These are phyloP conservation scores for Leccinum aurantiacum DNA, from an alignment of 768 basidiomycete genomes.

Conservation along the genomic window DNA sequence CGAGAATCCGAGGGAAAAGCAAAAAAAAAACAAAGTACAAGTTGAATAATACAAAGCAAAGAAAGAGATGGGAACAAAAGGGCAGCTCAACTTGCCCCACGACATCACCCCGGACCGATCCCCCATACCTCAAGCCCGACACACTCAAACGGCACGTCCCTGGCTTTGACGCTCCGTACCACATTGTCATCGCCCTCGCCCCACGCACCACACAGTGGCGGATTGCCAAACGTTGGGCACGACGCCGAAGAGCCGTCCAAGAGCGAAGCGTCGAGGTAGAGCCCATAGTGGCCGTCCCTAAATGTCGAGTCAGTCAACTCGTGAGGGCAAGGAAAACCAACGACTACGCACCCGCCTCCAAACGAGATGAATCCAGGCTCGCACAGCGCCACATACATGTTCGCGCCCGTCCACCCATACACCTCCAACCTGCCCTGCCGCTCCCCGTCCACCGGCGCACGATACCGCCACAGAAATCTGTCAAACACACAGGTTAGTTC, in stretches of 20 bases:
- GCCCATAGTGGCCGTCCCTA: slow-evolving; percentile 80
- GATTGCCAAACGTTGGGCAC: slow-evolving; percentile 88
- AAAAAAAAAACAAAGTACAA: neutral
- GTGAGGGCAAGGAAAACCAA: neutral
- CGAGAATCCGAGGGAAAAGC: neutral
- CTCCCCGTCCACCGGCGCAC: slow-evolving; percentile 23
- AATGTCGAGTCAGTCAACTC: neutral
- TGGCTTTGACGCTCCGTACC: slow-evolving; percentile 27
- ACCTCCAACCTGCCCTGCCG: slow-evolving; percentile 47
- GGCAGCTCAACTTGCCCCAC: neutral
- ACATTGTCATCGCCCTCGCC: neutral
- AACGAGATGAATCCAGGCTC: slow-evolving; percentile 80
- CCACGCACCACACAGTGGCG: slow-evolving; percentile 60
- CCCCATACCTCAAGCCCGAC: slow-evolving; percentile 93
- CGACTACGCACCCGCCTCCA: slow-evolving; percentile 78
- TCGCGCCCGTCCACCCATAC: slow-evolving; percentile 84
- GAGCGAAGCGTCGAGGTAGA: slow-evolving; percentile 83
- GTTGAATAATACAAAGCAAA: neutral
- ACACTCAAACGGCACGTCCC: slow-evolving; percentile 77
- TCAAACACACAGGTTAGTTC: neutral
- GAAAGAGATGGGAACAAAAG: neutral
- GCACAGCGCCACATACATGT: slow-evolving; percentile 88
- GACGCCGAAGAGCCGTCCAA: slow-evolving; percentile 80
- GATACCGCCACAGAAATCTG: slow-evolving; percentile 32
- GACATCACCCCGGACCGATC: slow-evolving; percentile 39